These are phyloP conservation scores for Colletotrichum eleusines DNA, from an alignment of 2,329 filamentous ascomycete genomes.

Conservation along the genomic window DNA sequence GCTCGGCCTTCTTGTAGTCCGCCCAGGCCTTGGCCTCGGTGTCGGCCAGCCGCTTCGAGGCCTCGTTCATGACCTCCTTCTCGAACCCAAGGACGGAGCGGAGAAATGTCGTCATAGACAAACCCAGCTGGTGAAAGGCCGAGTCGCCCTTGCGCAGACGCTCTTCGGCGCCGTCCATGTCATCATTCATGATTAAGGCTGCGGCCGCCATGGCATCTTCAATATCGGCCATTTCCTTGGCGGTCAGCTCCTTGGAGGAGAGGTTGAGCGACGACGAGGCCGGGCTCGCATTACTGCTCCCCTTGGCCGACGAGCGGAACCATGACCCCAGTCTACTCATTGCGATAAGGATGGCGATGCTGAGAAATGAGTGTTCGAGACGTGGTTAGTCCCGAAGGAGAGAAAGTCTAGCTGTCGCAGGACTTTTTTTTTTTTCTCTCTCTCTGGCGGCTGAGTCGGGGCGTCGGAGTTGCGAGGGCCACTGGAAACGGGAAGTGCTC, in stretches of 20 bases:
- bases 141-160: slow-evolving; percentile 79
- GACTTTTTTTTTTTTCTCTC: not conserved
- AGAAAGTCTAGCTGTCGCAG: not conserved
- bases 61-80: slow-evolving; percentile 89
- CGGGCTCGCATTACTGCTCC: slow-evolving; percentile 50
- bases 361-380: not conserved
- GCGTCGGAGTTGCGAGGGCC: slow-evolving; percentile 24
- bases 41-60: slow-evolving; percentile 76
- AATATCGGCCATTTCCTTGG: slow-evolving; percentile 66
- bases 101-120: slow-evolving; percentile 86
- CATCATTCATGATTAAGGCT: slow-evolving; percentile 85
- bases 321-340: slow-evolving; percentile 65
- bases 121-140: slow-evolving; percentile 88
- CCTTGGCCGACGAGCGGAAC: slow-evolving; percentile 60
- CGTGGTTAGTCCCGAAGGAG: not conserved
- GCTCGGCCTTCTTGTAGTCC: slow-evolving; percentile 80
- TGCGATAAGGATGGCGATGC: slow-evolving; percentile 3
- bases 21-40: slow-evolving; percentile 82
- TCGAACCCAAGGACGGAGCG: slow-evolving; percentile 90
- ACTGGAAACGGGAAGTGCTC: slow-evolving; percentile 36
- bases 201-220: slow-evolving; percentile 73
- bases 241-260: slow-evolving; percentile 56
- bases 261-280: slow-evolving; percentile 47
- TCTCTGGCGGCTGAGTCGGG: slow-evolving; percentile 6
- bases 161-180: slow-evolving; percentile 85